phyloP scores from a whole-genome alignment of 179 eudicot genomes.

The Corrigiola litoralis region DNA sequence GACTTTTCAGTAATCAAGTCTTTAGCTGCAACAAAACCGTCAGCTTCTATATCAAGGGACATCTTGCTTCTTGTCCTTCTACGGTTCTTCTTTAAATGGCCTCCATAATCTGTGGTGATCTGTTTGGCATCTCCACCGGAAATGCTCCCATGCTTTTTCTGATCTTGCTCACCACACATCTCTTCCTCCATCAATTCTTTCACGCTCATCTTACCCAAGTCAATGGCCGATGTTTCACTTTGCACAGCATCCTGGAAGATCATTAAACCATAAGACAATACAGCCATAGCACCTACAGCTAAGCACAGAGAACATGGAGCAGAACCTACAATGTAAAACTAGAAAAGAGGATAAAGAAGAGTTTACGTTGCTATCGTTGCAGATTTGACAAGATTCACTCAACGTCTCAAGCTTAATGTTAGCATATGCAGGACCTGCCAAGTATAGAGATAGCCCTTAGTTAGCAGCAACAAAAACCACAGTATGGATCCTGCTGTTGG shows the following conservation, averaged over 20 bases:
- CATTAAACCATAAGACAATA: neutral
- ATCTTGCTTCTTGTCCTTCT: slow-evolving; percentile 42
- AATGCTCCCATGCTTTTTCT: slow-evolving; percentile 21
- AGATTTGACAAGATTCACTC: slow-evolving; percentile 30
- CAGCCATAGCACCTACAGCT: neutral
- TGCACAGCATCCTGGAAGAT: slow-evolving; percentile 45
- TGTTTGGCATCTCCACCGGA: slow-evolving; percentile 26
- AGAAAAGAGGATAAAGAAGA: neutral
- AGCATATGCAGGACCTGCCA: slow-evolving; percentile 42
- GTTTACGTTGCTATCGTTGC: slow-evolving; percentile 32
- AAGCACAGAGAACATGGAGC: neutral
- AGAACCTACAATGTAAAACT: neutral
- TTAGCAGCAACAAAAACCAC: slow-evolving; percentile 4
- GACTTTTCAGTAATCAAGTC: slow-evolving; percentile 26
- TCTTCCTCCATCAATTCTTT: slow-evolving; percentile 89
- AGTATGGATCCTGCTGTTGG: no score
- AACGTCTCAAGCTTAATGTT: slow-evolving; percentile 28
- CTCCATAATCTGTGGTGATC: slow-evolving; percentile 20
- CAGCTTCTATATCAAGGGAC: slow-evolving; percentile 45
- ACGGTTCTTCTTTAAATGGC: slow-evolving; percentile 34
- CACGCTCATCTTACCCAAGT: slow-evolving; percentile 52
- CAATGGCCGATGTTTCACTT: slow-evolving; percentile 25
- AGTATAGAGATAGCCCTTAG: slow-evolving; percentile 5
- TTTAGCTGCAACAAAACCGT: slow-evolving; percentile 29
- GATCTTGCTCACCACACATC: slow-evolving; percentile 49